phyloP scores from a whole-genome alignment of 306 rosid species.

The Trifolium repens region DNA sequence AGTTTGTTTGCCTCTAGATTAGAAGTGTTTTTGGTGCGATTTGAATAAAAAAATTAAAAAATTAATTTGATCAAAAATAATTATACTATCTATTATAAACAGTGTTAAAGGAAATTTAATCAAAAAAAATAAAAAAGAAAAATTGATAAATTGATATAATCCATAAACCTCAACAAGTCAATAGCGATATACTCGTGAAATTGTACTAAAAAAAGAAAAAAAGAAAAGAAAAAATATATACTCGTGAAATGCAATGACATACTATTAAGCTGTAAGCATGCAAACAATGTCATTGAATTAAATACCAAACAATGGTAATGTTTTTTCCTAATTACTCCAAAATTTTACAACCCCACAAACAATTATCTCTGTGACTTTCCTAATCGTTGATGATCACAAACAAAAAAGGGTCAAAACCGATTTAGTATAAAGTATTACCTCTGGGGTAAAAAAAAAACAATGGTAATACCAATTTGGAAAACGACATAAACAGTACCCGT shows the following conservation, averaged over 20 bases:
- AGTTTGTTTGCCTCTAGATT: too few species aligned
- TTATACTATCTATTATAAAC: too few species aligned
- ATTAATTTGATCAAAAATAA: too few species aligned
- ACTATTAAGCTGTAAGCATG: not conserved
- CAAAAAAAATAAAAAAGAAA: too few species aligned
- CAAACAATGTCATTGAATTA: not conserved
- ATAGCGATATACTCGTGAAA: too few species aligned
- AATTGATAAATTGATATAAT: too few species aligned
- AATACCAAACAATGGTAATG: not conserved
- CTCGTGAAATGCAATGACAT: not conserved
- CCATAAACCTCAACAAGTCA: too few species aligned
- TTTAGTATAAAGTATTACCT: not conserved
- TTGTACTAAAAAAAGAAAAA: too few species aligned
- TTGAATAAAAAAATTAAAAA: too few species aligned
- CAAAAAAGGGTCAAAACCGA: not conserved
- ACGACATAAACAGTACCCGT: slow-evolving; percentile 35
- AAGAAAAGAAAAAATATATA: not conserved
- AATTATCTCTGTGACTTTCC: not conserved
- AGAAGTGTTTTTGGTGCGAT: too few species aligned
- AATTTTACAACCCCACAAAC: slow-evolving; percentile 3
- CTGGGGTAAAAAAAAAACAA: not conserved
- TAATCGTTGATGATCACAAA: not conserved
- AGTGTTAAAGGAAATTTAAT: too few species aligned
- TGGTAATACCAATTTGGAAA: not conserved
- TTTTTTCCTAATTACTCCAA: not conserved